These are phyloP conservation scores for Thraustotheca clavata DNA, from an alignment of 352 stramenopile genomes.

Conservation along the genomic window DNA sequence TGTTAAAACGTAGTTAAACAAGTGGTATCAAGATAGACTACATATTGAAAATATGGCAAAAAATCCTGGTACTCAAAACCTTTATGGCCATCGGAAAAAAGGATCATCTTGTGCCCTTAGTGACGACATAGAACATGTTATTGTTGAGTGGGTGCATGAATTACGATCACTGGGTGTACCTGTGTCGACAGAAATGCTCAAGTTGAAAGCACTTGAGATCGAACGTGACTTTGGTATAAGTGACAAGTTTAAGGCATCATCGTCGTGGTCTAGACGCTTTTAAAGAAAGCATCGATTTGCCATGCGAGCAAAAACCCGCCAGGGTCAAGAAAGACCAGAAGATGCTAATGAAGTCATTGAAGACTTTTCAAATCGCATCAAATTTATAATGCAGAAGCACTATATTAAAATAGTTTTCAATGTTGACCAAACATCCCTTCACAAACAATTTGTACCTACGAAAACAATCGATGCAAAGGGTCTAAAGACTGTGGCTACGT, in stretches of 20 bases:
- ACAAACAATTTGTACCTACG: conserved; percentile 30
- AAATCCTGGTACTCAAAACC: too few relatives aligned
- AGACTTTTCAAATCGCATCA: not conserved
- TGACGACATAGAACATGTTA: too few relatives aligned
- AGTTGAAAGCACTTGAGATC: conserved; percentile 19
- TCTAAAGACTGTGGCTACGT: conserved; percentile 27
- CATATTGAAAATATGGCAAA: too few relatives aligned
- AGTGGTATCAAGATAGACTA: too few relatives aligned
- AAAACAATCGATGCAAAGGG: conserved; percentile 24
- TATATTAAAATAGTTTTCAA: conserved; percentile 22
- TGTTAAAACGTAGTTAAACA: too few relatives aligned
- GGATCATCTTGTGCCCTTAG: too few relatives aligned
- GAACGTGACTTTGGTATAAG: not conserved
- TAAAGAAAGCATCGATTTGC: conserved; percentile 22
- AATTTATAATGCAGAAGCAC: not conserved
- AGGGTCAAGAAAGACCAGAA: conserved; percentile 12
- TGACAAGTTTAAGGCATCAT: conserved; percentile 1
- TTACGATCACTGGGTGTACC: conserved; percentile 22
- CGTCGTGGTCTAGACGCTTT: conserved; percentile 9
- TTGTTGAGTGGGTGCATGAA: conserved; percentile 24
- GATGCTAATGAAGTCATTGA: not conserved
- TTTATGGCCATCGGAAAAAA: too few relatives aligned
- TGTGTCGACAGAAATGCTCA: conserved; percentile 25
- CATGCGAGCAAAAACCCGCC: conserved; percentile 12
- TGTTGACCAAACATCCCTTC: conserved; percentile 26